phyloP scores from a whole-genome alignment of 257 asterid species.

The Lycium barbarum region DNA sequence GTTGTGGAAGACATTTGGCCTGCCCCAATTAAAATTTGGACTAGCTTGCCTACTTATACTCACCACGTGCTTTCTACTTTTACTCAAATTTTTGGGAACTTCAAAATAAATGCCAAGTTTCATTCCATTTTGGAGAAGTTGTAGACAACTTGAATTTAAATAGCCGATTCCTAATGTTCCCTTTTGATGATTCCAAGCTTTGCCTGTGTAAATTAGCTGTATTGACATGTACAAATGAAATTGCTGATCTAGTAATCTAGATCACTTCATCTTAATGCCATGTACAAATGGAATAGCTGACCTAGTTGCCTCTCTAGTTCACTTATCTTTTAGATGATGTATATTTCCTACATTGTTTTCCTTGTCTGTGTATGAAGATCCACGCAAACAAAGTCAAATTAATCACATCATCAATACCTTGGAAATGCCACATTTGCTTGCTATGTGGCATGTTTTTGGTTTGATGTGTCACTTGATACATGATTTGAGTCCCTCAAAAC shows the following conservation, averaged over 20 bases:
- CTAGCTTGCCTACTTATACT: neutral
- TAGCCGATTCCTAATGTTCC: neutral
- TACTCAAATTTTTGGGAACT: neutral
- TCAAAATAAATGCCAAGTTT: neutral
- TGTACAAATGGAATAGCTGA: conserved; percentile 7
- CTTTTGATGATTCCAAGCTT: neutral
- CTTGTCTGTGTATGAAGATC: neutral
- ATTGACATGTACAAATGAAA: neutral
- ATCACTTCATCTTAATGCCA: neutral
- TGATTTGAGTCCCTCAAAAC: neutral
- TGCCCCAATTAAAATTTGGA: too few species aligned
- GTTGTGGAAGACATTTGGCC: too few species aligned
- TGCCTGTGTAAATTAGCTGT: neutral
- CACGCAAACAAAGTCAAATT: conserved; percentile 33
- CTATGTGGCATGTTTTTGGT: conserved; percentile 33
- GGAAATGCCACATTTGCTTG: conserved; percentile 35
- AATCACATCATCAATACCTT: conserved; percentile 30
- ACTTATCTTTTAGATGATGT: conserved; percentile 25
- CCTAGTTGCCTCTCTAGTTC: neutral
- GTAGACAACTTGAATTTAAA: conserved; percentile 20
- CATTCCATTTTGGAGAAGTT: conserved; percentile 16
- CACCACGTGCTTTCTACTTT: neutral
- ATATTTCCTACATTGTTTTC: neutral
- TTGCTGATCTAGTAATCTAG: neutral
- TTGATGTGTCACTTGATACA: conserved; percentile 37